Percentiles rank a stretch among this genome's conserved stretches.
Conservation (phyloP, 73 alveolate genomes). For the Stentor roeselii region DNA sequence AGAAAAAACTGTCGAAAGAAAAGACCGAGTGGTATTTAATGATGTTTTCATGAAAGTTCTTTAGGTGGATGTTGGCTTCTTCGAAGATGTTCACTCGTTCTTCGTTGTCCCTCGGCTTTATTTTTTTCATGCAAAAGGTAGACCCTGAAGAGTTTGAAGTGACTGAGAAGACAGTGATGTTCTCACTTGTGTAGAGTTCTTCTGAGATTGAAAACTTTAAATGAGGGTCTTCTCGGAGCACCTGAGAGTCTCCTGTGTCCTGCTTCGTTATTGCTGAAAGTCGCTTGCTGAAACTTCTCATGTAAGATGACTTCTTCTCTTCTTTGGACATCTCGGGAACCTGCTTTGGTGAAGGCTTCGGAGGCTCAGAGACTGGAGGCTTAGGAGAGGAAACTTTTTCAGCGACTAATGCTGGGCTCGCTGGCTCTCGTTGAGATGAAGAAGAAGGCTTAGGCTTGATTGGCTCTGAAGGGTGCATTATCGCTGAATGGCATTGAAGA, state of each 20-base stretch:
- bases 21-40: not conserved
- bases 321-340: not conserved
- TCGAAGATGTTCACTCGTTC: not conserved
- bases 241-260: not conserved
- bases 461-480: not conserved
- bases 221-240: not conserved
- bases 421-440: not conserved
- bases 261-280: not conserved
- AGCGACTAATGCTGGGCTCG: not conserved
- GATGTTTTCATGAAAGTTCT: not conserved
- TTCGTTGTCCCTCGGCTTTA: not conserved
- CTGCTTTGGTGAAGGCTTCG: not conserved
- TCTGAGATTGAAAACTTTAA: too few relatives aligned
- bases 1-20: not conserved
- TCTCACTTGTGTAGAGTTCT: not conserved
- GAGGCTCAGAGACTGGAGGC: not conserved
- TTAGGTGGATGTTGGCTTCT: not conserved
- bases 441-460: not conserved
- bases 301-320: not conserved
- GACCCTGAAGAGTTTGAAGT: too few relatives aligned
- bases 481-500: not conserved
- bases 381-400: not conserved
- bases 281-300: not conserved
- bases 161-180: not conserved
- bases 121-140: not conserved